Evolutionary conservation across 345 rosid species (phyloP).

Genomic region (Ceriops zippeliana): DNA sequence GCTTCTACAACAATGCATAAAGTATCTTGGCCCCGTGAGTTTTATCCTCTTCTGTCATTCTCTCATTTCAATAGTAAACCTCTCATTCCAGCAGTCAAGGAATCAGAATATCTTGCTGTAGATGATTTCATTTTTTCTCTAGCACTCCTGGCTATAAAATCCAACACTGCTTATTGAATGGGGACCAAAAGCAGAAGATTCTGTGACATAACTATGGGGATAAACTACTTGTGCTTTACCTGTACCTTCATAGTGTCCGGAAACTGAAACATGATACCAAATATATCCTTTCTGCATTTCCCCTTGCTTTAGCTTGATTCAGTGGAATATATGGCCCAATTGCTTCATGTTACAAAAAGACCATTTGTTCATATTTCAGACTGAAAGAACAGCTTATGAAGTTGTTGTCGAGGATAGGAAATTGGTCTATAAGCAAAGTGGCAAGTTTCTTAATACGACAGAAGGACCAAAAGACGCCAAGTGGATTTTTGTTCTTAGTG

Average conservation of each 20-base stretch:
- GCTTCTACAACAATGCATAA: constrained; percentile 88
- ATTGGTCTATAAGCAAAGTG: constrained; percentile 53
- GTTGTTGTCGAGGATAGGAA: constrained; percentile 50
- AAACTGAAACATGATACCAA: too few species aligned
- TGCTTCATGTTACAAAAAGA: neutral
- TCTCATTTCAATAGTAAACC: neutral
- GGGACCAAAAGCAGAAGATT: neutral
- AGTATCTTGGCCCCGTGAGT: constrained; percentile 94
- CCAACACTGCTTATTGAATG: neutral
- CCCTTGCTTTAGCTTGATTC: neutral
- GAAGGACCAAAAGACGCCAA: constrained; percentile 57
- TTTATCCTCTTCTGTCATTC: neutral
- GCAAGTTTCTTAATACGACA: constrained; percentile 51
- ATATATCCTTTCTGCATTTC: neutral
- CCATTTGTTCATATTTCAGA: constrained; percentile 30
- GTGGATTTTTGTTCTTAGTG: constrained; percentile 91
- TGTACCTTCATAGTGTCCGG: too few species aligned
- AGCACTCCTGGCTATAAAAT: neutral
- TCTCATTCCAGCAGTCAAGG: neutral
- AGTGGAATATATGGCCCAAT: neutral
- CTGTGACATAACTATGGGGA: neutral
- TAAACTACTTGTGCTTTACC: too few species aligned
- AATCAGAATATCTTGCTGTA: neutral
- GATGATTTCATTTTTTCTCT: neutral
- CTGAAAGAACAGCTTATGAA: constrained; percentile 63